Percentiles rank a stretch among this genome's conserved stretches.
phyloP scores from a whole-genome alignment of 1,284 basidiomycete species.

The Athelia sp. region DNA sequence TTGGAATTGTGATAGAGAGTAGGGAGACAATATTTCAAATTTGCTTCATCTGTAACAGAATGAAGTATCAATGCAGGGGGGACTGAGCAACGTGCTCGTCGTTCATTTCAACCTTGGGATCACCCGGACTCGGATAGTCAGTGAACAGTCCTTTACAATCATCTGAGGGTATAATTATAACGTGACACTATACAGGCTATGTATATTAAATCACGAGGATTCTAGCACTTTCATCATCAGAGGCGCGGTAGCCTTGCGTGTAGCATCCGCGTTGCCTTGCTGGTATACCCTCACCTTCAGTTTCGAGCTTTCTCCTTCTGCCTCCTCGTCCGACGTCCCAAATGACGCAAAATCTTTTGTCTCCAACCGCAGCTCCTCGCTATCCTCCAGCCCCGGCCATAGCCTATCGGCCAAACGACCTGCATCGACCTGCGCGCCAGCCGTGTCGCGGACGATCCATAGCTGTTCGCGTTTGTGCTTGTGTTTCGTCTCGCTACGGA shows the following conservation, averaged over 20 bases:
- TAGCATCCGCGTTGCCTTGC: slow-evolving; percentile 71
- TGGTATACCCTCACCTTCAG: slow-evolving; percentile 51
- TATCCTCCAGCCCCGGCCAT: slow-evolving; percentile 55
- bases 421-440: slow-evolving; percentile 18
- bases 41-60: too few species aligned
- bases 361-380: slow-evolving; percentile 45
- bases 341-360: slow-evolving; percentile 29
- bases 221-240: slow-evolving; percentile 55
- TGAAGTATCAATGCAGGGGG: too few species aligned
- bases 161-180: too few species aligned
- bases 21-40: too few species aligned
- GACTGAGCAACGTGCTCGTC: too few species aligned
- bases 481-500: slow-evolving; percentile 41
- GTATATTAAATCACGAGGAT: slow-evolving; percentile 5
- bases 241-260: slow-evolving; percentile 80
- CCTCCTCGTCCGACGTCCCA: slow-evolving; percentile 27
- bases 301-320: slow-evolving; percentile 13
- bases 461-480: slow-evolving; percentile 69
- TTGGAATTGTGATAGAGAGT: too few species aligned
- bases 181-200: neutral
- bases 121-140: too few species aligned
- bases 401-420: slow-evolving; percentile 30
- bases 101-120: too few species aligned
- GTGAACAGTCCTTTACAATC: too few species aligned
- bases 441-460: slow-evolving; percentile 47